Evolutionary conservation across 176 grass and related monocot genomes (phyloP), one percentile per base, ranked within the genome.

Genomic region (Ananas comosus): DNA sequence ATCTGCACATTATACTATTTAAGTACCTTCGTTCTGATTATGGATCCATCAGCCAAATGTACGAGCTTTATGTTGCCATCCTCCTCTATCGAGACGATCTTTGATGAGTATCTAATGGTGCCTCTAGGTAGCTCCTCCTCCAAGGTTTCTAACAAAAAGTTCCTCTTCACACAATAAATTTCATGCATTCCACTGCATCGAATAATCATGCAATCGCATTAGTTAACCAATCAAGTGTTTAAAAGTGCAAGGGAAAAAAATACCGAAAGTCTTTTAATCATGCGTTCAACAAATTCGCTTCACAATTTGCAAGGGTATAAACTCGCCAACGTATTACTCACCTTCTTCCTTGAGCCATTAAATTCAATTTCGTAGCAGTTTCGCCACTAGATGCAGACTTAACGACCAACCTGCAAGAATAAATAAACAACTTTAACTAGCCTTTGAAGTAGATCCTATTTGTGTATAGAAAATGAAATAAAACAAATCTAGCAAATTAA

Each of bases 41-140:
- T 61, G 21, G 82, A 80, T 6, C 84, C 86, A 47, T 97, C 84
- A 1, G 82, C 77, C 3, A 92, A 72, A 3, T 97, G 89, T 1
- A 97, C 13, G 17, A 86, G 50, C 81, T 97, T 97, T 58, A 53
- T 53, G 14, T 53, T 25, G 28, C 66, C 70, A 2, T 70, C 67
- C 11, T 90, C 84, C 47, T 92, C 65, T 59, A 97, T 88, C 14
- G 65, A 67, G 25, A 83, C 77, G 13, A 97, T 75, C 74, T 79
- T 92, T 47, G 83, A 92, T 68, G 93, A 97, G 71, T 76, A 97
- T 63, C 86, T 87, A 76, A 97, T 75, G 48, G 79, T 75, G 77
- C 63, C 84, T 28, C 7, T 4, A 3, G 89, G 93, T 17, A 96
- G 70, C 79, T 91, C 79, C 7, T 70, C 73, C 14, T 72, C 83